A percentile compares a stretch with the other conserved stretches of the same genome.
These are phyloP conservation scores for Rhizophora mangle DNA, from an alignment of 345 rosid species.

Conservation along the genomic window DNA sequence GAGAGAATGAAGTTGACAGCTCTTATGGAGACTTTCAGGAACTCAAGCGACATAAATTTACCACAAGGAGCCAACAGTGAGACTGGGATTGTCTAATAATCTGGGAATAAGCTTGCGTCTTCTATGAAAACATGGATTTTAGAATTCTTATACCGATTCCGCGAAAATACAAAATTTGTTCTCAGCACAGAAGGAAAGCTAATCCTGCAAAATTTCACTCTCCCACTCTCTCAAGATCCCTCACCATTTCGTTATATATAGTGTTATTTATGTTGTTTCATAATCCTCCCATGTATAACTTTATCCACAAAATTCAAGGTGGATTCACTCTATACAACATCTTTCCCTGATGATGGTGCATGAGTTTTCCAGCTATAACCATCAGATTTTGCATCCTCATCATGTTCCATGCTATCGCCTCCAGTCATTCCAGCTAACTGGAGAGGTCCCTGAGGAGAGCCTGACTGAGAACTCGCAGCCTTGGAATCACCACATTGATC, in stretches of 20 bases:
- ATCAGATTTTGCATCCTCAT: slow-evolving; percentile 74
- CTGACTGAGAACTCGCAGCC: slow-evolving; percentile 52
- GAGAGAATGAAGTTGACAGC: neutral
- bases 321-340: slow-evolving; percentile 42
- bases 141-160: slow-evolving; percentile 22
- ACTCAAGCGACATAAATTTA: slow-evolving; percentile 1
- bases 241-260: slow-evolving; percentile 36
- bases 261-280: slow-evolving; percentile 25
- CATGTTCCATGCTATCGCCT: slow-evolving; percentile 73
- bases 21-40: slow-evolving; percentile 2
- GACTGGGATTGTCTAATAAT: neutral
- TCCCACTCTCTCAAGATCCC: slow-evolving; percentile 28
- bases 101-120: slow-evolving; percentile 18
- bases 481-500: slow-evolving; percentile 53
- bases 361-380: slow-evolving; percentile 60
- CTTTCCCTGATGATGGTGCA: slow-evolving; percentile 35
- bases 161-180: slow-evolving; percentile 36
- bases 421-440: slow-evolving; percentile 53
- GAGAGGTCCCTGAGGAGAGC: slow-evolving; percentile 84
- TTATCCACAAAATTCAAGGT: slow-evolving; percentile 64
- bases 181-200: slow-evolving; percentile 36
- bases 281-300: slow-evolving; percentile 47
- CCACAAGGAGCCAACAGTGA: neutral
- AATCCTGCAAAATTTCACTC: slow-evolving; percentile 53
- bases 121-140: slow-evolving; percentile 35